Evolutionary conservation across 164 flowering plant genomes (phyloP).

Genomic region (Piper longum): DNA sequence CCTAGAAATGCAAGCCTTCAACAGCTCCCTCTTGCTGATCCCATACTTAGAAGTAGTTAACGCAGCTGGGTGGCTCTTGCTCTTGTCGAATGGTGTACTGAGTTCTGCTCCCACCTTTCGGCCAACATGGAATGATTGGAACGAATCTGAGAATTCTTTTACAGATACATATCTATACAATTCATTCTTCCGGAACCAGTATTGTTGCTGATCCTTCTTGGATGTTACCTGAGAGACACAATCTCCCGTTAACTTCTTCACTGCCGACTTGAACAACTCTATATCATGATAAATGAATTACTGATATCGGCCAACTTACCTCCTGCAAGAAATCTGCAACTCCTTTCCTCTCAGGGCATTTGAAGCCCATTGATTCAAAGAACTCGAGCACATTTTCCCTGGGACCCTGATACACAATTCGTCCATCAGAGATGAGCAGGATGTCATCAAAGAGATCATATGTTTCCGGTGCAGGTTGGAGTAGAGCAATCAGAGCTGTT

Average conservation of each 20-base stretch:
- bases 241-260: no score
- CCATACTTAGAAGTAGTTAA: constrained; percentile 45
- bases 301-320: constrained; percentile 16
- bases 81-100: constrained; percentile 42
- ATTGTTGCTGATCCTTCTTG: constrained; percentile 9
- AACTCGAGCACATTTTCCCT: constrained; percentile 49
- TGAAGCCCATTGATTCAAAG: constrained; percentile 55
- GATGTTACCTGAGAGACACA: constrained; percentile 8
- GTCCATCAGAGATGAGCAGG: constrained; percentile 59
- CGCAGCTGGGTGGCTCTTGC: constrained; percentile 49
- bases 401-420: constrained; percentile 64
- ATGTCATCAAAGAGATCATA: constrained; percentile 68
- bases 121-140: constrained; percentile 50
- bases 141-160: constrained; percentile 43
- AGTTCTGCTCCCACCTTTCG: constrained; percentile 29
- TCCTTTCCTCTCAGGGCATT: constrained; percentile 59
- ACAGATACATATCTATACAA: constrained; percentile 24
- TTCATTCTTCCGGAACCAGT: constrained; percentile 6
- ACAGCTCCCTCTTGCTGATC: constrained; percentile 36
- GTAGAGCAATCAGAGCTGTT: constrained; percentile 61
- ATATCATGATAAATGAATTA: no score
- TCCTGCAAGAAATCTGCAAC: constrained; percentile 69
- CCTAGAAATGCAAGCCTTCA: constrained; percentile 32
- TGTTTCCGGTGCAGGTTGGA: constrained; percentile 84
- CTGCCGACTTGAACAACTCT: no score